Evolutionary conservation across 1,284 basidiomycete genomes (phyloP).

Genomic region (Fereydounia khargensis): DNA sequence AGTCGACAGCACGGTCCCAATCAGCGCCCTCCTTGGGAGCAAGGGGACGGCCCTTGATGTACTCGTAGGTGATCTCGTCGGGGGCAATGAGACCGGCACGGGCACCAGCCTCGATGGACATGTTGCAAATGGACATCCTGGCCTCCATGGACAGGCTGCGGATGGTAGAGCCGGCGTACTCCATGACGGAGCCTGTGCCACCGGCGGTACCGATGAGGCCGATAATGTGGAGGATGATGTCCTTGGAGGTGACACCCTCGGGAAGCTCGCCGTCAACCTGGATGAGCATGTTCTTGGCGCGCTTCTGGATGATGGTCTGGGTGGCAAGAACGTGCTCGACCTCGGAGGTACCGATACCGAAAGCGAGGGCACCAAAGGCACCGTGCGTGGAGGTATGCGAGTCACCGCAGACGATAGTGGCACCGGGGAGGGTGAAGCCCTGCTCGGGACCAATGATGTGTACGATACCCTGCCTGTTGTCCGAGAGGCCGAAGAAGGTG

Average conservation of each 20-base stretch:
- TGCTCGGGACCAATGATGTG: constrained; percentile 56
- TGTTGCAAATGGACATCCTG: constrained; percentile 57
- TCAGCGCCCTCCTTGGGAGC: constrained; percentile 46
- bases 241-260: constrained; percentile 54
- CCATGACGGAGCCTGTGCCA: constrained; percentile 54
- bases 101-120: constrained; percentile 57
- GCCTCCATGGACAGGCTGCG: constrained; percentile 52
- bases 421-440: constrained; percentile 54
- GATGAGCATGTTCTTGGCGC: constrained; percentile 54
- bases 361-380: constrained; percentile 55
- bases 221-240: constrained; percentile 55
- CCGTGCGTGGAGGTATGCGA: constrained; percentile 57
- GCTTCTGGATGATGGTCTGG: constrained; percentile 54
- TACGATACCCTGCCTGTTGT: constrained; percentile 55
- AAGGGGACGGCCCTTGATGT: constrained; percentile 52
- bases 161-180: constrained; percentile 53
- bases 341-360: constrained; percentile 56
- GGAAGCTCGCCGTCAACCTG: constrained; percentile 53
- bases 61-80: constrained; percentile 53
- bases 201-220: constrained; percentile 56
- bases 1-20: constrained; percentile 51
- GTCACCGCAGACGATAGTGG: constrained; percentile 56
- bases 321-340: constrained; percentile 57
- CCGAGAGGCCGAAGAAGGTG: constrained; percentile 55
- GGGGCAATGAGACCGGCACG: constrained; percentile 56